phyloP scores from a whole-genome alignment of 441 rosid species.

The Pelargonium citronellum region DNA sequence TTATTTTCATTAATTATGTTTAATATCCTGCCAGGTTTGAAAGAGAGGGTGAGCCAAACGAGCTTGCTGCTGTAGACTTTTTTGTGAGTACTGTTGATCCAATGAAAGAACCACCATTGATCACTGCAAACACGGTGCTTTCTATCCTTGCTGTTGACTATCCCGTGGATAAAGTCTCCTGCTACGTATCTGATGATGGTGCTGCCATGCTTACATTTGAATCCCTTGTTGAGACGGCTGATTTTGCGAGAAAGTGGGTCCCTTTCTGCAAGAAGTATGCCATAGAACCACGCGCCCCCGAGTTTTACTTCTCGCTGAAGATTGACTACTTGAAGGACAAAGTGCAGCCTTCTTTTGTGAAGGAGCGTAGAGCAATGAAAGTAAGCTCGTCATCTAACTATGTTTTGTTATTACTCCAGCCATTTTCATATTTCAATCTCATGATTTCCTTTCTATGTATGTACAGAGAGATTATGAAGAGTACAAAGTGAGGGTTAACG shows the following conservation, averaged over 20 bases:
- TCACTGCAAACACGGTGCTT: constrained; percentile 92
- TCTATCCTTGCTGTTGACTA: constrained; percentile 94
- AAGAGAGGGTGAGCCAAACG: constrained; percentile 78
- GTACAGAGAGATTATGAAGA: constrained; percentile 93
- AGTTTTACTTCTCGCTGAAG: constrained; percentile 79
- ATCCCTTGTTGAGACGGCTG: constrained; percentile 92
- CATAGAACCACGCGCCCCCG: constrained; percentile 98
- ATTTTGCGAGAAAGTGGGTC: constrained; percentile 94
- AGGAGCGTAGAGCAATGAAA: constrained; percentile 93
- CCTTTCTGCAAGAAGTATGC: constrained; percentile 82
- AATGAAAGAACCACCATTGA: constrained; percentile 87
- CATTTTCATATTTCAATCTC: not conserved
- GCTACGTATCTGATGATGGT: constrained; percentile 96
- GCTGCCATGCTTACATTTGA: constrained; percentile 98
- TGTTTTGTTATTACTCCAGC: not conserved
- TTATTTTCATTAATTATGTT: not conserved
- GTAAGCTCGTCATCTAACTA: constrained; percentile 32
- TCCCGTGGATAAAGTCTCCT: constrained; percentile 86
- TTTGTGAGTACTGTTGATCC: constrained; percentile 98
- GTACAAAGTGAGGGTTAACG: constrained; percentile 74
- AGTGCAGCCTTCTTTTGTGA: constrained; percentile 67
- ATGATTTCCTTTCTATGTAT: constrained; percentile 5
- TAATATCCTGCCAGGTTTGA: constrained; percentile 48
- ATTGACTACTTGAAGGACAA: constrained; percentile 79
- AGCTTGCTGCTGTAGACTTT: constrained; percentile 60